Evolutionary conservation across 2,329 filamentous ascomycete species (phyloP).

Genomic region (Beauveria caledonica): DNA sequence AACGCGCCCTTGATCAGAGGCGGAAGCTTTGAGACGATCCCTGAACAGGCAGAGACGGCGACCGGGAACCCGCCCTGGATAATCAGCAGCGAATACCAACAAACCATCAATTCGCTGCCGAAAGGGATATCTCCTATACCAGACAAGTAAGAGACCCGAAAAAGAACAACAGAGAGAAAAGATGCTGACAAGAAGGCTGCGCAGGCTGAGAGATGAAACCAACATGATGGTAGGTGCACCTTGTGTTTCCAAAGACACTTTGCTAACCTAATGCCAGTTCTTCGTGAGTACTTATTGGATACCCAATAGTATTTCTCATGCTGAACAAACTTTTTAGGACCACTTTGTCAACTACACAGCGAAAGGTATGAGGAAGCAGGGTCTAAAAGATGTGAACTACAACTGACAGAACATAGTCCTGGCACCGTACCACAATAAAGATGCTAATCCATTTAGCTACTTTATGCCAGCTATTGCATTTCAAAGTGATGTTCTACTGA

Average conservation of each 20-base stretch:
- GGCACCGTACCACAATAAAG: conserved; percentile 42
- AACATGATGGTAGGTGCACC: conserved; percentile 52
- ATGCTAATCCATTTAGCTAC: conserved; percentile 45
- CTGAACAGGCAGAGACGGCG: not conserved
- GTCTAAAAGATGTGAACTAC: not conserved
- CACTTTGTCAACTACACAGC: conserved; percentile 74
- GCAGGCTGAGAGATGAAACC: conserved; percentile 58
- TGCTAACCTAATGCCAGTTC: conserved; percentile 30
- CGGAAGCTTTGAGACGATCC: not conserved
- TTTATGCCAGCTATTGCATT: conserved; percentile 55
- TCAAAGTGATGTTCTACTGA: conserved; percentile 61
- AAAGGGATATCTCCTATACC: not conserved
- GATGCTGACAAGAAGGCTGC: conserved; percentile 27
- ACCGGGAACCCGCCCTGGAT: not conserved
- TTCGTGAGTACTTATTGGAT: conserved; percentile 31
- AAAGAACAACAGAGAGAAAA: not conserved
- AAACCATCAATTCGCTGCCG: not conserved
- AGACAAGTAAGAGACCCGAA: not conserved
- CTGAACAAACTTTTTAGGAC: conserved; percentile 26
- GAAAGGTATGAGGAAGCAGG: conserved; percentile 46
- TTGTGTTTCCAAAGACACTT: not conserved
- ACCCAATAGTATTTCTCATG: not conserved
- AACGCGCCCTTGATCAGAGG: not conserved
- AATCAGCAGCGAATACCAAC: not conserved
- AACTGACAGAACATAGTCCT: conserved; percentile 33